Evolutionary conservation across 2,329 filamentous ascomycete species (phyloP), one percentile per base, ranked within the genome.

Genomic region (Byssochlamys sp.): DNA sequence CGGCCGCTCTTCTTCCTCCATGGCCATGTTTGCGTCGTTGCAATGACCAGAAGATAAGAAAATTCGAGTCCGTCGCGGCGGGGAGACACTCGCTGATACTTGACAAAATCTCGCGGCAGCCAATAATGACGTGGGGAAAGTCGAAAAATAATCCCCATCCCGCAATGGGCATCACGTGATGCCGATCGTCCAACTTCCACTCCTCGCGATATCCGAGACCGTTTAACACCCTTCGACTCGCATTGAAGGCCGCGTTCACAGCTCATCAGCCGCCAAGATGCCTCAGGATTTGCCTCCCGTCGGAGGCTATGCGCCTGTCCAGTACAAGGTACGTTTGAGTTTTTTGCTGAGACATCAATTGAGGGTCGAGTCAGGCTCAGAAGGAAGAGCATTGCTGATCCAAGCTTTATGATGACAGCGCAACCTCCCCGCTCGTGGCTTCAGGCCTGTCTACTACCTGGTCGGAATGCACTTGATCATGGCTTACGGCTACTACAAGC

Each of bases 251-350:
- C 33, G 54, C 19, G 53, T 63, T 61, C 61, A 62, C 61, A 63
- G 63, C 57, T 57, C 61, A 60, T 45, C 59, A 57, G 54, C 61
- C 63, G 60, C 61, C 69, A 86, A 64, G 71, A 96, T 97, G 92
- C 86, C 89, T 80, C 91, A 97, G 83, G 94, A 99, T 82, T 90
- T 99, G 85, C 94, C 94, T 80, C 94, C 94, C 68, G 75, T 78
- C 71, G 94, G 92, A 80, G 94, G 94, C 82, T 99, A 99, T 78
- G 88, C 86, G 75, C 87, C 92, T 76, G 88, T 99, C 65, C 94
- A 99, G 79, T 99, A 96, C 82, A 95, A 95, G 85, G 89, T 91
- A 75, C 70, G 81, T 78, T 51, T 58, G 45, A 60, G 52, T 48
- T 10, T 11, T 39, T 33, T 39, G 14, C 14, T 53, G 45, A 52